These are phyloP conservation scores for Yamadazyma epiphylla DNA, from an alignment of 1,139 yeast species.

Conservation along the genomic window DNA sequence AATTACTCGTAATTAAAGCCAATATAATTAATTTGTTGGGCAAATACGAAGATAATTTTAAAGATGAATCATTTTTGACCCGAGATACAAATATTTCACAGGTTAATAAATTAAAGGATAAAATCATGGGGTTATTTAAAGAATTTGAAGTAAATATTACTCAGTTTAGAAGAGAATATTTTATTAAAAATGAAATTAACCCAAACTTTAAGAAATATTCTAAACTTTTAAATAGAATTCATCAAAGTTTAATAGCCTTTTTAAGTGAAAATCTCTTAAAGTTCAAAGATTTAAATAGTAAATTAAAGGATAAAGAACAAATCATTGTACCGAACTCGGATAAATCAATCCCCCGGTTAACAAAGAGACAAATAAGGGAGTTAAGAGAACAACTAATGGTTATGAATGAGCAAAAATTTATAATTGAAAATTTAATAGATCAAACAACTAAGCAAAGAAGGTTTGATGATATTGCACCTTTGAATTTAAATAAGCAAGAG, in stretches of 20 bases:
- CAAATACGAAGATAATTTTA: constrained; percentile 19
- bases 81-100: constrained; percentile 2
- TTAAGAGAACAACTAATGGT: constrained; percentile 79
- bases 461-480: constrained; percentile 70
- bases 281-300: constrained; percentile 26
- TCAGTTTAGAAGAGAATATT: constrained; percentile 24
- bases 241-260: constrained; percentile 29
- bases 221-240: constrained; percentile 28
- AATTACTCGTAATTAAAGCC: constrained; percentile 28
- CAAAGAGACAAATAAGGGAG: constrained; percentile 52
- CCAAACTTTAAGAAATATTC: constrained; percentile 12
- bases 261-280: constrained; percentile 31
- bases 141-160: constrained; percentile 29
- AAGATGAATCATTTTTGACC: constrained; percentile 5
- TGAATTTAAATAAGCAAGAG: constrained; percentile 59
- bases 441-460: constrained; percentile 63
- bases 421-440: constrained; percentile 61
- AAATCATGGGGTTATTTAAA: constrained; percentile 26
- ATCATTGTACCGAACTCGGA: constrained; percentile 6
- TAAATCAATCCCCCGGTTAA: constrained; percentile 22
- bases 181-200: constrained; percentile 16
- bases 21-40: constrained; percentile 31
- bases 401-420: constrained; percentile 73
- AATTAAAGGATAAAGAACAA: constrained; percentile 22
- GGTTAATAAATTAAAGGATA: constrained; percentile 25